Conservation (phyloP, 495 filamentous ascomycete genomes). For the Xylaria grammica region DNA sequence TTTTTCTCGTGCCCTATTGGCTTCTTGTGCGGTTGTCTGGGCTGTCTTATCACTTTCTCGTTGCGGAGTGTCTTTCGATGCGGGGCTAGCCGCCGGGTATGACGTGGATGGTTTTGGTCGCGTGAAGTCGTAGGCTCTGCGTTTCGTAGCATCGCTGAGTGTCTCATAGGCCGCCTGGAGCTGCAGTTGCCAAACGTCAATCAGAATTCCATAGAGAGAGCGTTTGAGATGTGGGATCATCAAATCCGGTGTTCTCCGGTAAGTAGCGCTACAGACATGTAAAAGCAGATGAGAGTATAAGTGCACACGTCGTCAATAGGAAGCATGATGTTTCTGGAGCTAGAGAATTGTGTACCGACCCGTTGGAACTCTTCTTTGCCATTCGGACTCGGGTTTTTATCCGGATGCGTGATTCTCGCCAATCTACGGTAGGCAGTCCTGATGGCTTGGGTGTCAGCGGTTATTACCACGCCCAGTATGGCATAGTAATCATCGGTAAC, state of each 20-base stretch:
- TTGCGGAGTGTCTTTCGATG: too few relatives aligned
- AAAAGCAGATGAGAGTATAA: neutral
- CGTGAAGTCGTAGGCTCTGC: neutral
- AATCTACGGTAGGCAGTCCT: neutral
- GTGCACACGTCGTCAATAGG: neutral
- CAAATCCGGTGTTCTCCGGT: too few relatives aligned
- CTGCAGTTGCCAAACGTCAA: neutral
- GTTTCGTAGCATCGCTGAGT: neutral
- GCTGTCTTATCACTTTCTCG: neutral
- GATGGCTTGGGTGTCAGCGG: neutral
- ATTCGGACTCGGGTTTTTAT: neutral
- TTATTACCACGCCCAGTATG: neutral
- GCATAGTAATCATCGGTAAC: neutral
- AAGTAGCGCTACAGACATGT: too few relatives aligned
- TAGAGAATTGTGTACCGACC: neutral
- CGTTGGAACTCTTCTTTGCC: neutral
- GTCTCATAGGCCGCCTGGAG: neutral
- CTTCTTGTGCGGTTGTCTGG: neutral
- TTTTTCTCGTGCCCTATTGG: neutral
- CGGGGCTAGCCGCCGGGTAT: too few relatives aligned
- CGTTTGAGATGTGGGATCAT: neutral
- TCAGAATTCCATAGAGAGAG: neutral
- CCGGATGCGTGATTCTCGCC: neutral
- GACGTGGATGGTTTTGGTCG: neutral
- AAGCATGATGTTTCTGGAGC: too few relatives aligned